Evolutionary conservation across 78 protist species (phyloP).

Genomic region (Cavenderia fasciculata): DNA sequence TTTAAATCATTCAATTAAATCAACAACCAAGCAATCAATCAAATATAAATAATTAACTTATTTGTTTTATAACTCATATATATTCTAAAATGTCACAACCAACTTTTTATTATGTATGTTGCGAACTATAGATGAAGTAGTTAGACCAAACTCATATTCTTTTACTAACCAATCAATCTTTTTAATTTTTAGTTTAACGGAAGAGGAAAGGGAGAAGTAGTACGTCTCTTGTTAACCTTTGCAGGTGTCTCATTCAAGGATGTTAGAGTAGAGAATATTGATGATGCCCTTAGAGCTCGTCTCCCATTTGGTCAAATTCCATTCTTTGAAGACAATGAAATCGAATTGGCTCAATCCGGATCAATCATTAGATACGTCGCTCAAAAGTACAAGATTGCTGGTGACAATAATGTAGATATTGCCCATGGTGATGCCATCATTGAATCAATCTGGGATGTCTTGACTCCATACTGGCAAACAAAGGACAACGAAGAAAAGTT

Average conservation of each 20-base stretch:
- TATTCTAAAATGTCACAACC: too few species aligned
- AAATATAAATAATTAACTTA: too few species aligned
- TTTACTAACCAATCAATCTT: too few species aligned
- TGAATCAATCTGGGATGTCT: neutral
- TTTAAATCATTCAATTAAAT: too few species aligned
- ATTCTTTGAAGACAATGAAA: neutral
- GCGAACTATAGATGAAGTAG: too few species aligned
- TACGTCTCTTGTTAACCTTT: neutral
- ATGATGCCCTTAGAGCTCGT: neutral
- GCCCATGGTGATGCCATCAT: neutral
- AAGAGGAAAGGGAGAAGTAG: constrained; percentile 1
- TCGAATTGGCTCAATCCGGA: neutral
- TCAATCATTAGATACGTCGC: constrained; percentile 17
- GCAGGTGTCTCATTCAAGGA: neutral
- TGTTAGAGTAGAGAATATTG: neutral
- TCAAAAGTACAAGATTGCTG: constrained; percentile 1
- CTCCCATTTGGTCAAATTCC: constrained; percentile 15
- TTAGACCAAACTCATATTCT: too few species aligned
- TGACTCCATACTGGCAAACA: neutral
- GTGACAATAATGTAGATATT: neutral
- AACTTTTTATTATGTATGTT: too few species aligned
- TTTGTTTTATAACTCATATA: too few species aligned
- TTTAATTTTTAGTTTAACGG: neutral
- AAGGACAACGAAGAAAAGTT: neutral
- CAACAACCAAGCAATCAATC: too few species aligned